Evolutionary conservation across 192 early-diverging fungal genomes (phyloP).

Genomic region (Backusella luteola): DNA sequence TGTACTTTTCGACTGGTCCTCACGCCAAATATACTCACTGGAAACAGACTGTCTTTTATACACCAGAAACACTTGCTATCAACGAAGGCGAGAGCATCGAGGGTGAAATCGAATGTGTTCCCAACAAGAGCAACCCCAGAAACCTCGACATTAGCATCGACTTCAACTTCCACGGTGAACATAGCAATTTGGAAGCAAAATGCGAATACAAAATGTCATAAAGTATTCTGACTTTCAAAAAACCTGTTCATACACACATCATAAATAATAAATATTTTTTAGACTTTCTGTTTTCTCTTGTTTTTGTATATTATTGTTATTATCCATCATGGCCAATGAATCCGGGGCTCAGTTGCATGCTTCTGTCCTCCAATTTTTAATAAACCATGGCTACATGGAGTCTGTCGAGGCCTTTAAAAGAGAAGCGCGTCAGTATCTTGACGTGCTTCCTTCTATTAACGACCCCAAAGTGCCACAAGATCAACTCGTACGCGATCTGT

Average conservation of each 20-base stretch:
- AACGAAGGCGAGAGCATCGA: constrained; percentile 69
- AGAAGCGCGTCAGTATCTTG: constrained; percentile 40
- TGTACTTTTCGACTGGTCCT: constrained; percentile 80
- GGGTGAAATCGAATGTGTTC: constrained; percentile 53
- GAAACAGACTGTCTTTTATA: constrained; percentile 99
- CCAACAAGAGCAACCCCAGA: constrained; percentile 85
- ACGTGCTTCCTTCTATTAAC: constrained; percentile 33
- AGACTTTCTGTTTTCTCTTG: background rate
- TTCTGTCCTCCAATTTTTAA: constrained; percentile 42
- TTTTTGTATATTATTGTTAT: background rate
- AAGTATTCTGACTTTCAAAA: background rate
- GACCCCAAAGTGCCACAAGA: background rate
- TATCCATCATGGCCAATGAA: background rate
- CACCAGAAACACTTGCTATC: constrained; percentile 67
- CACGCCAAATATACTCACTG: constrained; percentile 95
- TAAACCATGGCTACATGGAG: constrained; percentile 35
- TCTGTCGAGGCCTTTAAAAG: constrained; percentile 43
- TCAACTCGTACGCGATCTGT: background rate
- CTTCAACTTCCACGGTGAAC: constrained; percentile 61
- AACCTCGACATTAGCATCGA: constrained; percentile 90
- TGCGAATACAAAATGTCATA: constrained; percentile 37
- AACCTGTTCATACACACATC: too few species aligned
- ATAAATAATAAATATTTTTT: background rate
- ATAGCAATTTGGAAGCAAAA: constrained; percentile 15
- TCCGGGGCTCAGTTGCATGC: constrained; percentile 7